phyloP scores from a whole-genome alignment of 768 basidiomycete species.

The Pilatotrama ljubarskyi region DNA sequence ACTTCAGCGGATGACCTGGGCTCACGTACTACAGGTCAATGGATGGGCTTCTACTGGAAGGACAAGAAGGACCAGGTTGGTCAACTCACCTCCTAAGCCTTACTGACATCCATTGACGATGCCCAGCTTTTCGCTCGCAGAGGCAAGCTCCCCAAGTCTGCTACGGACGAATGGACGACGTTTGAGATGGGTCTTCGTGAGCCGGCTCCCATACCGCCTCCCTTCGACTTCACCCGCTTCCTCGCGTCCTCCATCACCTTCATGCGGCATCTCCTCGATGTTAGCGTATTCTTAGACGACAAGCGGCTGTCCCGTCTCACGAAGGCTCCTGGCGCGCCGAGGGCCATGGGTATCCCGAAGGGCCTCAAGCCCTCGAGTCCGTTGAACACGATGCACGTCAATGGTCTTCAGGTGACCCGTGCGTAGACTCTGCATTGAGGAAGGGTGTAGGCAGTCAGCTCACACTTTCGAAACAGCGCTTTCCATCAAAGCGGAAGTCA shows the following conservation, averaged over 20 bases:
- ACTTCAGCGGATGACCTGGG: background rate
- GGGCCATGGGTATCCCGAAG: conserved; percentile 51
- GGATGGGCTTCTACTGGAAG: conserved; percentile 98
- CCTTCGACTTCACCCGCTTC: conserved; percentile 89
- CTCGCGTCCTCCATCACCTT: conserved; percentile 91
- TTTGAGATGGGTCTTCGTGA: conserved; percentile 91
- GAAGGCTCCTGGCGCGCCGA: conserved; percentile 59
- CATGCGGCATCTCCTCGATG: conserved; percentile 74
- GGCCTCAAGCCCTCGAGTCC: conserved; percentile 58
- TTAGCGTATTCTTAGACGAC: conserved; percentile 83
- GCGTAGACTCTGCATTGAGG: conserved; percentile 28
- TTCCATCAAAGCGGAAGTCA: conserved; percentile 78
- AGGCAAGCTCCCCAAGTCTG: conserved; percentile 54
- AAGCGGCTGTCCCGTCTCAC: conserved; percentile 65
- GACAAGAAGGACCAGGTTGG: conserved; percentile 84
- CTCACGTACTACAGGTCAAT: conserved; percentile 51
- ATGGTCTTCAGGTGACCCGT: conserved; percentile 64
- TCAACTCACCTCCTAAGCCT: background rate
- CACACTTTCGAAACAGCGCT: conserved; percentile 33
- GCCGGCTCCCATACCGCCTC: conserved; percentile 71
- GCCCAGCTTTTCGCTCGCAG: conserved; percentile 78
- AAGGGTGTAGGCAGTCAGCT: conserved; percentile 9
- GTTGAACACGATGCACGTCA: conserved; percentile 67
- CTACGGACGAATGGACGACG: conserved; percentile 64
- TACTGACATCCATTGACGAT: background rate